Evolutionary conservation across 441 rosid species (phyloP), one percentile per base, ranked within the genome.

Genomic region (Hura crepitans): DNA sequence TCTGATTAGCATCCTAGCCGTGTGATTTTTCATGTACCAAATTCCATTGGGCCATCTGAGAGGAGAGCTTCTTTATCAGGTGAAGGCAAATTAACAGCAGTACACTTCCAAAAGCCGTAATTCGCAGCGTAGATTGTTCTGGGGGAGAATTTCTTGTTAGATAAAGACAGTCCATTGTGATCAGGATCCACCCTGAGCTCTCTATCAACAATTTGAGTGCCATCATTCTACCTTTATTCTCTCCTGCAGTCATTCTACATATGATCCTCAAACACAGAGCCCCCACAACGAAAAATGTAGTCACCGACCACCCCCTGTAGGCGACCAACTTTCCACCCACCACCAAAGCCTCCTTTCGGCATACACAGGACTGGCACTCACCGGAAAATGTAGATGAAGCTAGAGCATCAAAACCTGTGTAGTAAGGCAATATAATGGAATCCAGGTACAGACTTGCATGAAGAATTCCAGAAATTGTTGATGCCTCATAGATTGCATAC

Each of bases 371-470:
- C 28, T 63, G 74, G 65, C 97, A 91, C 53, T 83, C 92, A 4
- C 89, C 87, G 3, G 96, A 92, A 74, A 88, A 84, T 0, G 77
- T 74, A 0, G 97, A 92, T 1, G 87, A 75, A 6, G 74, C 79
- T 5, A 89, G 74, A 37, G 97, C 97, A 62, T 89, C 97, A 14
- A 79, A 78, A 35, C 97, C 97, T 25, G 97, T 89, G 37, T 92
- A 85, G 83, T 89, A 92, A 25, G 97, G 97, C 68, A 92, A 74
- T 68, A 92, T 74, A 68, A 89, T 78, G 2, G 94, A 70, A 70
- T 92, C 97, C 72, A 89, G 70, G 77, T 92, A 88, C 18, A 89
- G 74, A 66, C 94, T 84, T 0, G 91, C 92, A 20, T 92, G 97
- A 46, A 92, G 69, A 45, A 92, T 81, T 47, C 97, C 97, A 5